Evolutionary conservation across 257 asterid genomes (phyloP).

Genomic region (Rauvolfia tetraphylla): DNA sequence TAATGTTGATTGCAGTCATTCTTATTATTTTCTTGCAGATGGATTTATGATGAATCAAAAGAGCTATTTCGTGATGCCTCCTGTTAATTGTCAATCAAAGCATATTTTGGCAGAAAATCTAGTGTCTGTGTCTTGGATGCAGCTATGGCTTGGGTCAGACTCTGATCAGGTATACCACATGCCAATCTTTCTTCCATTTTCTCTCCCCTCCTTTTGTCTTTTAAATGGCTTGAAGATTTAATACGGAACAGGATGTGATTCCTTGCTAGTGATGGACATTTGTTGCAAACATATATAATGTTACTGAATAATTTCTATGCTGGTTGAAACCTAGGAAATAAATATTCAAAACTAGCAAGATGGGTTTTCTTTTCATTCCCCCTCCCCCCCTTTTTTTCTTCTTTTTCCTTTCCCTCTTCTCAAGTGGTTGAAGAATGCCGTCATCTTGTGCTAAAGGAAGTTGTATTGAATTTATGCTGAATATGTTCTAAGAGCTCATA

Average conservation of each 20-base stretch:
- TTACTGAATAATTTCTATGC: not conserved
- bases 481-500: too few relatives aligned
- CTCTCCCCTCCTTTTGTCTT: not conserved
- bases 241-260: not conserved
- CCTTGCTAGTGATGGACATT: not conserved
- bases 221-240: not conserved
- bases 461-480: not conserved
- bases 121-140: slow-evolving; percentile 12
- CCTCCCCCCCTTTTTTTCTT: not conserved
- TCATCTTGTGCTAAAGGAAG: not conserved
- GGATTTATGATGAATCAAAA: slow-evolving; percentile 93
- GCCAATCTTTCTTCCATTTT: not conserved
- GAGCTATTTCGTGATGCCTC: slow-evolving; percentile 82
- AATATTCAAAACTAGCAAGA: not conserved
- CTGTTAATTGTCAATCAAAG: slow-evolving; percentile 31
- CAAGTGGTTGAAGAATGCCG: not conserved
- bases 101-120: slow-evolving; percentile 8
- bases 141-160: slow-evolving; percentile 7
- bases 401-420: not conserved
- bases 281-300: not conserved
- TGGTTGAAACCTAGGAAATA: not conserved
- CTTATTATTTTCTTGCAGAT: slow-evolving; percentile 47
- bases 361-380: not conserved
- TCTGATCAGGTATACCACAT: slow-evolving; percentile 16
- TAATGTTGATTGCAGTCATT: not conserved